Evolutionary conservation across 2,329 filamentous ascomycete species (phyloP), one percentile per base, ranked within the genome.

Genomic region (Chaetomium sp.): DNA sequence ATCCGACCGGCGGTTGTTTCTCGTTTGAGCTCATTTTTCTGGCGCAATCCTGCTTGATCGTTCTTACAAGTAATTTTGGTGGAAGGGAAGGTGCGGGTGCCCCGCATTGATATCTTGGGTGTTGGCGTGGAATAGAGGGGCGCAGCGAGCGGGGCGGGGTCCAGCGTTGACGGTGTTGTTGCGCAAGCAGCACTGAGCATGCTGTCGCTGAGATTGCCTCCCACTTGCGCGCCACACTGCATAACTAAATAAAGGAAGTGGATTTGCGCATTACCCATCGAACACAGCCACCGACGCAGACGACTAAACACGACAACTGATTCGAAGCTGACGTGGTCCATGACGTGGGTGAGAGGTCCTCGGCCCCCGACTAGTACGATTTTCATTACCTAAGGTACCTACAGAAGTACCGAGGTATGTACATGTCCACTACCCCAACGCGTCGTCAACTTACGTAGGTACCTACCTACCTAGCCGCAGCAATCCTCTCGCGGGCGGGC

Each of bases 11-110:
- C 8, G 27, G 7, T 21, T 66, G 47, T 23, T 69, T 67, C 16
- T 67, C 65, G 62, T 65, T 63, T 3, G 62, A 47, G 60, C 60
- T 65, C 67, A 69, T 69, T 29, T 56, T 25, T 10, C 35, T 4
- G n/a, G 10, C 19, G 42, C n/a, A 8, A 47, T 47, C 9, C 8
- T 42, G 31, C 31, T 33, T 33, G 8, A 13, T 42, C 13, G 38
- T 42, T 42, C 13, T 42, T 29, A 6, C n/a, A n/a, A n/a, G n/a
- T n/a, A n/a, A n/a, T 21, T 29, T 35, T 45, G 27, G 8, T 2
- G 27, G 9, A 16, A 31, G 49, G 2, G 45, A 7, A 27, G 33
- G 25, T 21, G 13, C 13, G 67, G 35, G 35, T 42, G 35, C 35
- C 35, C 35, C 35, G 35, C 35, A 42, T 13, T 42, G 6, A 42